Evolutionary conservation across 164 flowering plant species (phyloP).

Genomic region (Houttuynia cordata): DNA sequence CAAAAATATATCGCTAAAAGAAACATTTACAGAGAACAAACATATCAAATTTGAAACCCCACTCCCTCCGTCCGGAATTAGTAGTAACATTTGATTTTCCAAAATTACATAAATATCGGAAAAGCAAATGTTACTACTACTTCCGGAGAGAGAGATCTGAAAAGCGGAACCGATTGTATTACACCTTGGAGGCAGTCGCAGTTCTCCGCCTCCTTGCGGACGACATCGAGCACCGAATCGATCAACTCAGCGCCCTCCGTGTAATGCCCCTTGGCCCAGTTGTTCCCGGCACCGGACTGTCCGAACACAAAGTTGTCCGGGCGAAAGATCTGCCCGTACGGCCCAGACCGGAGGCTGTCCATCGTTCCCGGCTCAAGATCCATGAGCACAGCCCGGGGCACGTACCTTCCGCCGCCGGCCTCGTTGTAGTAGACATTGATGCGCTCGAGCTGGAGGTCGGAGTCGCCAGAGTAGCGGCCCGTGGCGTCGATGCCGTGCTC

Average conservation of each 20-base stretch:
- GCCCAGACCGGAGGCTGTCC: constrained; percentile 37
- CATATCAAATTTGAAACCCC: too few species aligned
- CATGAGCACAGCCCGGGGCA: constrained; percentile 42
- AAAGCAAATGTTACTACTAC: too few species aligned
- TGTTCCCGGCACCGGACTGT: constrained; percentile 38
- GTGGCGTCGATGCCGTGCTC: constrained; percentile 42
- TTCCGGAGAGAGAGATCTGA: too few species aligned
- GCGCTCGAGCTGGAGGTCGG: constrained; percentile 33
- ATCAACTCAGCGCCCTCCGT: constrained; percentile 40
- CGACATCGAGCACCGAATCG: constrained; percentile 39
- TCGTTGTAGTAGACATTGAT: constrained; percentile 45
- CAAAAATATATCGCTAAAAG: too few species aligned
- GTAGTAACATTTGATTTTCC: too few species aligned
- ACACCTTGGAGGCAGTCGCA: constrained; percentile 35
- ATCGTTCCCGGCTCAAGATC: constrained; percentile 46
- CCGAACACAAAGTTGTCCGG: constrained; percentile 42
- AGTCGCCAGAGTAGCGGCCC: constrained; percentile 30
- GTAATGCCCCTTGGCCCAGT: constrained; percentile 41
- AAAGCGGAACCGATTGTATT: too few species aligned
- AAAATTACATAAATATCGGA: too few species aligned
- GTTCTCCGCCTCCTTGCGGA: constrained; percentile 37
- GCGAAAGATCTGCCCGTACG: constrained; percentile 36
- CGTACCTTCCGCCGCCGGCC: constrained; percentile 38
- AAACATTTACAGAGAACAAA: too few species aligned
- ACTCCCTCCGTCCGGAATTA: too few species aligned